A percentile compares a stretch with the other conserved stretches of the same genome.
These are phyloP conservation scores for Geranium rotundifolium DNA, from an alignment of 345 rosid genomes.

Conservation along the genomic window DNA sequence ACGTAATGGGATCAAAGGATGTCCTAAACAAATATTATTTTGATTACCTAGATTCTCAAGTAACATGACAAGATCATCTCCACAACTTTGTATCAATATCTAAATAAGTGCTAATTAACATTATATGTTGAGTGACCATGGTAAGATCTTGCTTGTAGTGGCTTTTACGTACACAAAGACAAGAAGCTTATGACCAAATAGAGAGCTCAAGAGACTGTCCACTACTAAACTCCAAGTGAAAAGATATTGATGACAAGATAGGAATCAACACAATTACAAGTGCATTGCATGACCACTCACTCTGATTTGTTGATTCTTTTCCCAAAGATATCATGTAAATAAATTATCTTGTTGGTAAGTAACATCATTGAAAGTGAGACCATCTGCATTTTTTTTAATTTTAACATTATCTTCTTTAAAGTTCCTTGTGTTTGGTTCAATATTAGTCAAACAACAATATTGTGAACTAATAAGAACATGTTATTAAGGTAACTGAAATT, in stretches of 20 bases:
- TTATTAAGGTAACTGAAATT: too few relatives aligned
- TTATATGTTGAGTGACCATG: neutral
- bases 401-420: neutral
- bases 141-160: neutral
- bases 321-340: neutral
- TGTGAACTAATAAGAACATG: too few relatives aligned
- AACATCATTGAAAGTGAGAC: conserved; percentile 18
- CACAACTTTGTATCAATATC: neutral
- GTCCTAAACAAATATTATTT: neutral
- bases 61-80: neutral
- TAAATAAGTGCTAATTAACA: neutral
- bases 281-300: conserved; percentile 3
- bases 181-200: neutral
- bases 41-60: neutral
- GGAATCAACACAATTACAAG: conserved; percentile 9
- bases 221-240: conserved; percentile 2
- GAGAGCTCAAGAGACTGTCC: neutral
- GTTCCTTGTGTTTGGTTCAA: neutral
- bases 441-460: too few relatives aligned
- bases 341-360: conserved; percentile 12
- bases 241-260: conserved; percentile 8
- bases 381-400: conserved; percentile 2
- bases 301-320: conserved; percentile 2
- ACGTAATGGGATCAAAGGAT: neutral
- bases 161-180: conserved; percentile 5